phyloP scores from a whole-genome alignment of 768 basidiomycete genomes.

The Mycena leptocephala region DNA sequence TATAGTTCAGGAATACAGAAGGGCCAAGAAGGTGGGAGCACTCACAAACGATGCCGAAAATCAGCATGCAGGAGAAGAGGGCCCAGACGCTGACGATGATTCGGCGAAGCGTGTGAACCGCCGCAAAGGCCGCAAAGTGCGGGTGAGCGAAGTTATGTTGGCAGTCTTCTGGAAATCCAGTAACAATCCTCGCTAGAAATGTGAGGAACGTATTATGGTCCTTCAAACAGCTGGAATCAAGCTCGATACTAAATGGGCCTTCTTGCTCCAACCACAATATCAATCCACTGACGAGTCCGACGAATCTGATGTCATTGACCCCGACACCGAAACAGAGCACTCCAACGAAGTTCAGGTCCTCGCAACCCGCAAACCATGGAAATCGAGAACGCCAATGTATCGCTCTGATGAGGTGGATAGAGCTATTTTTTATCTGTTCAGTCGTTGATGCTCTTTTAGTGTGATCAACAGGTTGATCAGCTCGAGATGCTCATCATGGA shows the following conservation, averaged over 20 bases:
- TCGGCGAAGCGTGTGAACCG: background rate
- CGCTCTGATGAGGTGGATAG: background rate
- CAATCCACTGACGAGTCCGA: conserved; percentile 13
- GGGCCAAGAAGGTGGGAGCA: too few species aligned
- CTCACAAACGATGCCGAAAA: too few species aligned
- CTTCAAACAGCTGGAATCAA: background rate
- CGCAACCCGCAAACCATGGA: conserved; percentile 1
- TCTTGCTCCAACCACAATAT: background rate
- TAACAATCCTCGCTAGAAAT: background rate
- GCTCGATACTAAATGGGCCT: background rate
- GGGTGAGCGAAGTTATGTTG: background rate
- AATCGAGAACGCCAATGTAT: background rate
- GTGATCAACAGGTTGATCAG: background rate
- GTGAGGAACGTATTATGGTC: background rate
- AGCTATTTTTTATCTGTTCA: background rate
- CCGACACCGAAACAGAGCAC: background rate
- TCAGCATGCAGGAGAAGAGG: too few species aligned
- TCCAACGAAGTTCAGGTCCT: background rate
- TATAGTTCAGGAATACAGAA: too few species aligned
- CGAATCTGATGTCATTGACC: background rate
- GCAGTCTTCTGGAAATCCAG: background rate
- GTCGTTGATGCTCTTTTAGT: background rate
- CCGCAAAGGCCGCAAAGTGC: background rate
- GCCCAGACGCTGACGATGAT: too few species aligned
- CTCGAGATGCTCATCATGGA: background rate